These are phyloP conservation scores for Malassezia furfur DNA, from an alignment of 1,284 basidiomycete species.

Conservation along the genomic window DNA sequence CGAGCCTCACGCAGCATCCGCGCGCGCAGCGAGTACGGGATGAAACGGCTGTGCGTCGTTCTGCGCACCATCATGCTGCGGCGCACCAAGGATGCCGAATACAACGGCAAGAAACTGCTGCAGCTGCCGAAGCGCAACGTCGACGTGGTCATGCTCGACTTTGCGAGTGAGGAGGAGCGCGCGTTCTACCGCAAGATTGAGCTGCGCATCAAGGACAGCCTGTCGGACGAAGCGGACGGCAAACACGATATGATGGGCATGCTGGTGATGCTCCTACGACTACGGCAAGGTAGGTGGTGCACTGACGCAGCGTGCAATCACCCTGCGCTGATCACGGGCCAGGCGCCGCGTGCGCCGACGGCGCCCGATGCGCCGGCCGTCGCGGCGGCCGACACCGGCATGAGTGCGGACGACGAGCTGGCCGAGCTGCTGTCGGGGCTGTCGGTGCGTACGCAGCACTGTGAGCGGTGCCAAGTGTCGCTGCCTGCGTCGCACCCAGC, in stretches of 20 bases:
- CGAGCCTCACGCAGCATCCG: constrained; percentile 19
- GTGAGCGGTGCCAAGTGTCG: constrained; percentile 28
- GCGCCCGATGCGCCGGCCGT: constrained; percentile 20
- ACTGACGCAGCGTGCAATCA: constrained; percentile 29
- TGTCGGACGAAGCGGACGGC: constrained; percentile 52
- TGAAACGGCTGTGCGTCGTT: constrained; percentile 57
- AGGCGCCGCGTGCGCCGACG: constrained; percentile 1
- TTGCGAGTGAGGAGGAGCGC: constrained; percentile 56
- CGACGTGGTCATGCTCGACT: constrained; percentile 57
- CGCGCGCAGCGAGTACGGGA: constrained; percentile 35
- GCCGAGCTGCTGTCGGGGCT: constrained; percentile 65
- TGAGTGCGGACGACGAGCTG: constrained; percentile 53
- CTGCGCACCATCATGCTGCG: constrained; percentile 81
- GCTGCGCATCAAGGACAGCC: constrained; percentile 61
- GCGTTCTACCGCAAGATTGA: constrained; percentile 74
- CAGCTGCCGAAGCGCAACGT: constrained; percentile 68
- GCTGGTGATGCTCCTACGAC: constrained; percentile 68
- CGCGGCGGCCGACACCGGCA: constrained; percentile 7
- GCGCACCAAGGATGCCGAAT: constrained; percentile 66
- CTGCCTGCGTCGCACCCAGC: constrained; percentile 2
- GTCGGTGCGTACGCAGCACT: constrained; percentile 49
- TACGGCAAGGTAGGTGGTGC: constrained; percentile 62
- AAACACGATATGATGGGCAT: constrained; percentile 72
- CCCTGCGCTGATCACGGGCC: constrained; percentile 25
- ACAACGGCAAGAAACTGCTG: constrained; percentile 69